Evolutionary conservation across 169 alveolate genomes (phyloP).

Genomic region (Cryptosporidium muris): DNA sequence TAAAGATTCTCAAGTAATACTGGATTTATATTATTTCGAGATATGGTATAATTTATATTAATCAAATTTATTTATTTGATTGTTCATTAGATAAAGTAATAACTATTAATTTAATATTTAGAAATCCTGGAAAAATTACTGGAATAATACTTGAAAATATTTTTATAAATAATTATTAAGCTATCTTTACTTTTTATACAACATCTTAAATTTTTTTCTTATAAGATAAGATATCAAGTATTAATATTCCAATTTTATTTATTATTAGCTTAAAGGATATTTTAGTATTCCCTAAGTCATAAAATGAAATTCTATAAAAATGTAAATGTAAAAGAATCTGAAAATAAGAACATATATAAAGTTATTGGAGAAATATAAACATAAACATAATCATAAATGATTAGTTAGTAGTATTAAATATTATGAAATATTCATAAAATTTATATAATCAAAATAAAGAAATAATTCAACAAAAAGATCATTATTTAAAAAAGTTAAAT

Average conservation of each 20-base stretch:
- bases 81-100: conserved; percentile 88
- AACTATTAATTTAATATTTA: conserved; percentile 79
- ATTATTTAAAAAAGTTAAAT: too few species aligned
- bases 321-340: not conserved
- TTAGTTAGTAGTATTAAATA: too few species aligned
- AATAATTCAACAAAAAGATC: too few species aligned
- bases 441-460: too few species aligned
- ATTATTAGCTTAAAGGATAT: conserved; percentile 62
- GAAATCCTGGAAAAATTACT: conserved; percentile 36
- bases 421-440: too few species aligned
- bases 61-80: conserved; percentile 81
- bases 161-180: conserved; percentile 25
- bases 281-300: conserved; percentile 25
- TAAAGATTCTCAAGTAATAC: conserved; percentile 83
- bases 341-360: not conserved
- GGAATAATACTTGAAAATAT: conserved; percentile 73
- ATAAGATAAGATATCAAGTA: conserved; percentile 12
- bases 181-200: conserved; percentile 13
- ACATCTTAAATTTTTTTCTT: conserved; percentile 12
- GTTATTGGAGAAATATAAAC: not conserved
- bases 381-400: too few species aligned
- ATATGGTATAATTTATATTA: conserved; percentile 76
- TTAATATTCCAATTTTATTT: conserved; percentile 51
- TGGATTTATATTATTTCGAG: conserved; percentile 75
- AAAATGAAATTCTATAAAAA: not conserved